phyloP scores from a whole-genome alignment of 2,329 filamentous ascomycete species.

The Diaporthe sp. region DNA sequence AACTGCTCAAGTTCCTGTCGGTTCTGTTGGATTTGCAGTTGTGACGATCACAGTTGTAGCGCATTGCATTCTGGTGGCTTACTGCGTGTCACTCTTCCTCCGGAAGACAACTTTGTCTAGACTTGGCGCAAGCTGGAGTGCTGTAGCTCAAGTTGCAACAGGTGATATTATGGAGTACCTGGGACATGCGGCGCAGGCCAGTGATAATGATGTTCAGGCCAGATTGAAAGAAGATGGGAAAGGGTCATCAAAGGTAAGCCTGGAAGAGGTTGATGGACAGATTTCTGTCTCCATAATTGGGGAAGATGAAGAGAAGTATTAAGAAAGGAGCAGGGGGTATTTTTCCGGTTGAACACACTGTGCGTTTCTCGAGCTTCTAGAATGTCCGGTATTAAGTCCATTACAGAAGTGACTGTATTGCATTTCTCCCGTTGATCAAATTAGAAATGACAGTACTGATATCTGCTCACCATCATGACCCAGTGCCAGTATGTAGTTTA shows the following conservation, averaged over 20 bases:
- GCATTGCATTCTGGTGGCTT: neutral
- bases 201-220: neutral
- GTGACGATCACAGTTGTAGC: neutral
- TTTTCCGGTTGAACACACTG: no score
- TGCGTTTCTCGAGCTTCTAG: neutral
- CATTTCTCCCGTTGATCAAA: neutral
- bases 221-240: neutral
- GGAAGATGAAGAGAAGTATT: neutral
- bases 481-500: neutral
- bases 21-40: neutral
- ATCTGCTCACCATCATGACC: no score
- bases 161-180: neutral
- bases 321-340: neutral
- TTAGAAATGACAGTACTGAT: neutral
- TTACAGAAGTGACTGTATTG: neutral
- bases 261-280: neutral
- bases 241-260: neutral
- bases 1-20: neutral
- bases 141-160: constrained; percentile 12
- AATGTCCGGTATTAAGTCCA: neutral
- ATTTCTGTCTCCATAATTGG: neutral
- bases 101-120: constrained; percentile 7
- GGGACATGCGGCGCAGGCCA: neutral
- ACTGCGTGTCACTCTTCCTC: neutral
- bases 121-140: neutral